Evolutionary conservation across 768 basidiomycete genomes (phyloP), one percentile per base, ranked within the genome.

Genomic region (Amanita thiersii): DNA sequence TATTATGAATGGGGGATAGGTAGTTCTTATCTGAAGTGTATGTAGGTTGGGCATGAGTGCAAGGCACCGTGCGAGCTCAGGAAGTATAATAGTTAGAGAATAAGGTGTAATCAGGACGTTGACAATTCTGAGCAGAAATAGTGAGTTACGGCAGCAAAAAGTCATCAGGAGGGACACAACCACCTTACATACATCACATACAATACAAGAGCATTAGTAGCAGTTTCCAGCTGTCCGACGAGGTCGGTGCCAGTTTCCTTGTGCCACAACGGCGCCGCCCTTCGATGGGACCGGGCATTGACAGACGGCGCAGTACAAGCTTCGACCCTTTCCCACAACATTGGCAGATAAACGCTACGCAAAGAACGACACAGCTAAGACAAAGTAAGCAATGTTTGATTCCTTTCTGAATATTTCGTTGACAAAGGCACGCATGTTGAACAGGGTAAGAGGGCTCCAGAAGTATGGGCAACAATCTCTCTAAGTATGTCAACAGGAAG

Each of bases 401-500:
- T 21, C 25, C 41, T 43, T 11, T 47, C 50, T 14, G 47, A 42
- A 24, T 46, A 51, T 3, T 6, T 3, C 12, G 12, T 19, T 6
- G 10, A 31, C 20, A 45, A n/a, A 4, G 11, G 30, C n/a, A 3
- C 2, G 25, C 6, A 9, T 15, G 12, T 15, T 14, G 7, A 28
- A 17, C 28, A 30, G 14, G 59, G 54, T 1, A 54, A 24, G 2
- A 51, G 49, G 23, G 51, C 31, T 2, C 37, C 34, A 4, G 54
- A 48, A 23, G 54, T 19, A 31, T 55, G 24, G 10, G 52, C 52
- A 4, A 50, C 18, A 18, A 58, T 58, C 23, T 57, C 54, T 2
- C 55, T 43, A 8, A 56, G 47, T 4, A 59, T 37, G 29, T 61
- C 59, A 18, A 50, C 42, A 2, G 56, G 53, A 12, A 59, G 40